phyloP scores from a whole-genome alignment of 2,329 filamentous ascomycete species.

The Triangularia setosa region DNA sequence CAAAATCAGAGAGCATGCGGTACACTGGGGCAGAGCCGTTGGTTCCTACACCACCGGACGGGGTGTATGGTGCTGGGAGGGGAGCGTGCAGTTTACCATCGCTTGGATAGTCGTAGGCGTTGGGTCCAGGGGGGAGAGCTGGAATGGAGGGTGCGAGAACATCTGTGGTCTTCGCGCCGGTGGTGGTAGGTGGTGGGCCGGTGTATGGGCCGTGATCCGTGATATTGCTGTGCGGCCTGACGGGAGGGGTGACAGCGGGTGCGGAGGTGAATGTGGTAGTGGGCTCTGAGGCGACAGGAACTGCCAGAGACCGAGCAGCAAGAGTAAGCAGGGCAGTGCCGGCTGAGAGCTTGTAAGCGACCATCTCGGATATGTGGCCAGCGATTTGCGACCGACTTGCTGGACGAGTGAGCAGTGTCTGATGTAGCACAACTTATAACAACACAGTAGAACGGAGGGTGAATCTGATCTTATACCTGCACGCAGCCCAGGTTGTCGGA shows the following conservation, averaged over 20 bases:
- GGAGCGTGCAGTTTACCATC: slow-evolving; percentile 65
- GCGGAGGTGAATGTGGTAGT: slow-evolving; percentile 19
- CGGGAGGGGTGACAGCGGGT: slow-evolving; percentile 11
- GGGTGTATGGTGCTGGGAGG: slow-evolving; percentile 68
- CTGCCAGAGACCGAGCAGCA: slow-evolving; percentile 8
- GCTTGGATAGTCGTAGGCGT: slow-evolving; percentile 66
- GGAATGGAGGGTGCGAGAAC: slow-evolving; percentile 56
- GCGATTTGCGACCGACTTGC: neutral
- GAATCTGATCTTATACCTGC: slow-evolving; percentile 4
- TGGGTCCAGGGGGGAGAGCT: slow-evolving; percentile 53
- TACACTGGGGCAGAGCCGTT: slow-evolving; percentile 76
- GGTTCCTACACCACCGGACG: slow-evolving; percentile 69
- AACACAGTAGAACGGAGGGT: neutral
- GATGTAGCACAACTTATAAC: neutral
- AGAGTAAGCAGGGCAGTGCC: slow-evolving; percentile 18
- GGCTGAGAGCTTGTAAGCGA: slow-evolving; percentile 8
- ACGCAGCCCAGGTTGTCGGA: neutral
- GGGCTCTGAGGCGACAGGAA: slow-evolving; percentile 23
- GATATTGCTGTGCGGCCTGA: slow-evolving; percentile 41
- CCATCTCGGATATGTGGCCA: slow-evolving; percentile 5
- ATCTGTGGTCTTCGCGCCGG: slow-evolving; percentile 60
- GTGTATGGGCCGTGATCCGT: slow-evolving; percentile 67
- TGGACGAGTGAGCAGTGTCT: neutral
- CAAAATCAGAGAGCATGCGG: slow-evolving; percentile 75
- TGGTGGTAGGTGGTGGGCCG: slow-evolving; percentile 61